Base-by-base conservation (phyloP, 345 rosid species). In the Cardamine chenopodiifolia region DNA sequence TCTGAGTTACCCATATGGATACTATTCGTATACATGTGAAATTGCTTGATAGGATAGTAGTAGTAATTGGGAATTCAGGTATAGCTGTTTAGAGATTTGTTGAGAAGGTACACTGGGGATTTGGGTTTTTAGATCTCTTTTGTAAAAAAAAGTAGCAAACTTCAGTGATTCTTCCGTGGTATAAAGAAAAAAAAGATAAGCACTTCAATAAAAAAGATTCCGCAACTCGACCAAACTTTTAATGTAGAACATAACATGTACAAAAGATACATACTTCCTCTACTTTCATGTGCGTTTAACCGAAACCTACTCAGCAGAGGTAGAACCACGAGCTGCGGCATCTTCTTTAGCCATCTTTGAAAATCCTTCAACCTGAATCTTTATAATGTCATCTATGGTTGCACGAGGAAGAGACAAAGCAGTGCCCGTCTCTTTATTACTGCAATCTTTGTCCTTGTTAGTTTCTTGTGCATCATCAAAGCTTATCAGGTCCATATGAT, bases 1-100 rank as follows among this genome's bases (percentile, higher is more conserved):
- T 69, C 79, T 35, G 76, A 34, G 82, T 47, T 94, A 97, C 93
- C 97, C 97, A 59, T 74, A 62, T 37, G 87, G 79, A 25, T 80
- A 82, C 64, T 83, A 78, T 77, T 66, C 61, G 39, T 82, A 75
- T 72, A 83, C 74, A 71, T 84, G 59, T 58, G 5, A 60, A 59
- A 31, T 12, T 32, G 34, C 45, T 44, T 73, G 7, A 58, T 48
- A 45, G 22, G 53, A 39, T 60, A 29, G 31, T 56, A 18, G 52
- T 45, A 35, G 54, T 42, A 64, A 61, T 49, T 48, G 62, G 37
- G 31, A 34, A 32, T 78, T 58, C 14, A 3, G 20, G 72, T 72
- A 66, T 60, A 72, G 72, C 1, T 37, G 49, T 25, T 1, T 29
- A 62, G 35, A 31, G 53, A 17, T 62, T 62, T 56, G 15, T 47